Conservation (phyloP, 2,329 filamentous ascomycete species). For the Hypoxylon sp. region DNA sequence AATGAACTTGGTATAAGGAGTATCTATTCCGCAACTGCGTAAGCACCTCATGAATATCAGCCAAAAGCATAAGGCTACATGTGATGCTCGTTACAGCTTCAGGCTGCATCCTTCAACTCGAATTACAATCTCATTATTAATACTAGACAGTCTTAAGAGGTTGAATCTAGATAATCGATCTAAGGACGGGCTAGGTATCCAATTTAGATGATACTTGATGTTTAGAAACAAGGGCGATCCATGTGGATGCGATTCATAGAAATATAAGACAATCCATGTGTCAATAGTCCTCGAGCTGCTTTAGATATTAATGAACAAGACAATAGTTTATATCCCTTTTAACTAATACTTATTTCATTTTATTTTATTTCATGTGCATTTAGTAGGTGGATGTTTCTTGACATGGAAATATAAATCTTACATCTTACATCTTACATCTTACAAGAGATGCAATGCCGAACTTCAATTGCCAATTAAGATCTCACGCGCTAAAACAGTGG, state of each 20-base stretch:
- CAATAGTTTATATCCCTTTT: not conserved
- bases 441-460: constrained; percentile 12
- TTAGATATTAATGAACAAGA: not conserved
- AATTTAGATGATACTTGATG: no score
- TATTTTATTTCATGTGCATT: no score
- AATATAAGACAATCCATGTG: constrained; percentile 16
- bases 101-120: no score
- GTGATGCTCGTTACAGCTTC: no score
- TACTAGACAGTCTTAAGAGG: not conserved
- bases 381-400: no score
- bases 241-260: constrained; percentile 8
- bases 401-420: not conserved
- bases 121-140: constrained; percentile 6
- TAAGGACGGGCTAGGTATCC: constrained; percentile 1
- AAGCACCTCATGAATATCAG: no score
- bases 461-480: constrained; percentile 25
- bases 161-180: constrained; percentile 2
- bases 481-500: constrained; percentile 22
- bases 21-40: no score
- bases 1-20: no score
- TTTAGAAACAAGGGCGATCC: constrained; percentile 2
- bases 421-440: no score
- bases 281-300: constrained; percentile 2
- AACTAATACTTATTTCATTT: no score
- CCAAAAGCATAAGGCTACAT: no score